Percentiles rank a stretch among this genome's conserved stretches.
Conservation (phyloP, 2,329 filamentous ascomycete genomes). For the Scopulariopsis brevicaulis region DNA sequence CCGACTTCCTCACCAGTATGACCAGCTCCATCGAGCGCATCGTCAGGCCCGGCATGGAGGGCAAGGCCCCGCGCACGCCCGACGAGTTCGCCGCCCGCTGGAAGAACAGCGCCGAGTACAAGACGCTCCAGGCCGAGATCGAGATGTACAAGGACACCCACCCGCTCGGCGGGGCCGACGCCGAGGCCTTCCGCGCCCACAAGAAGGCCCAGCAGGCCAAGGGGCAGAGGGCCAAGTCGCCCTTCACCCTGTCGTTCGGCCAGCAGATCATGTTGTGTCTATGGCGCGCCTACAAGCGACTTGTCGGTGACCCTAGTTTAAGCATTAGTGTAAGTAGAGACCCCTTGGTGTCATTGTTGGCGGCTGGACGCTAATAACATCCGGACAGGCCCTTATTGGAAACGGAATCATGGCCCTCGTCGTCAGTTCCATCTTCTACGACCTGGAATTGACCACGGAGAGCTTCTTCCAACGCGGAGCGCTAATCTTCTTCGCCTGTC, state of each 20-base stretch:
- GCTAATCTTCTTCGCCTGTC: conserved; percentile 75
- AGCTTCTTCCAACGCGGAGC: conserved; percentile 74
- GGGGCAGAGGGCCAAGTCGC: conserved; percentile 54
- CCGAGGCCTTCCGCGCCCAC: conserved; percentile 42
- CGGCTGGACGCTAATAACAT: neutral
- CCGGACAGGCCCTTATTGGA: conserved; percentile 42
- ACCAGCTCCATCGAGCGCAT: conserved; percentile 47
- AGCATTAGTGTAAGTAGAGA: conserved; percentile 38
- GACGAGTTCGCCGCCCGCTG: conserved; percentile 50
- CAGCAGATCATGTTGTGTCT: conserved; percentile 74
- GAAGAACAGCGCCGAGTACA: conserved; percentile 39
- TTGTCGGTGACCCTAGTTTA: conserved; percentile 66
- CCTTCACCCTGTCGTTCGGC: conserved; percentile 67
- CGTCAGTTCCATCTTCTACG: conserved; percentile 71
- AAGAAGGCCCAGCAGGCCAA: conserved; percentile 44
- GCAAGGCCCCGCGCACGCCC: conserved; percentile 43
- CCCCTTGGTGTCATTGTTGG: too few species aligned
- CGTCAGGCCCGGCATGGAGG: conserved; percentile 43
- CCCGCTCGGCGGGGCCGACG: conserved; percentile 43
- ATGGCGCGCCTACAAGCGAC: conserved; percentile 66
- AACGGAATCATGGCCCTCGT: conserved; percentile 71
- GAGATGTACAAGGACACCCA: conserved; percentile 37
- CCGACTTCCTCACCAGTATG: conserved; percentile 64
- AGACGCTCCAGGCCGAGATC: conserved; percentile 33
- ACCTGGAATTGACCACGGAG: conserved; percentile 49